Conservation (phyloP, 208 protist species). For the Leishmania braziliensis region DNA sequence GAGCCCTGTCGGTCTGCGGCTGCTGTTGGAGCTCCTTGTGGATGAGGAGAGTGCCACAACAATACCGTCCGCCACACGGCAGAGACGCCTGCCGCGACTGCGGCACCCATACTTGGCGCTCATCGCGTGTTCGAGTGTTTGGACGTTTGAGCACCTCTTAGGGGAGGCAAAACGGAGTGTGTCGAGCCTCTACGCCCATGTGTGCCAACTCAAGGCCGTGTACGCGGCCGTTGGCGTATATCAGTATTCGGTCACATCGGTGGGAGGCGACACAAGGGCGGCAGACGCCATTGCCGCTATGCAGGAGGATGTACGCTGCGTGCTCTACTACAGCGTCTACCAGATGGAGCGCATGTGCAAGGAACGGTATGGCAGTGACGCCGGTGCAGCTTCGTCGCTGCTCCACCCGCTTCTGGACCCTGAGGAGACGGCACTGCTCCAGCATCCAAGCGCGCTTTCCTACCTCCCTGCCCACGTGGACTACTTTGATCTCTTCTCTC, state of each 20-base stretch:
- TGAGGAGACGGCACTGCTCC: conserved; percentile 35
- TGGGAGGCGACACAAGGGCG: neutral
- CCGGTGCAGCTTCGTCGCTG: neutral
- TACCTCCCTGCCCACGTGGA: conserved; percentile 44
- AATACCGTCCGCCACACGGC: neutral
- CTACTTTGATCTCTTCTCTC: conserved; percentile 41
- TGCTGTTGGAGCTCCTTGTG: conserved; percentile 54
- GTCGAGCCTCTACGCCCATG: neutral
- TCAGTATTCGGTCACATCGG: neutral
- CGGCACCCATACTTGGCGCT: conserved; percentile 47
- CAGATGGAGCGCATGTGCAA: conserved; percentile 6
- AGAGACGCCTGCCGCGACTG: conserved; percentile 6
- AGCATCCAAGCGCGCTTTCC: conserved; percentile 12
- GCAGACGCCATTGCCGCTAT: conserved; percentile 1
- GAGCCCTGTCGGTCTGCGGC: conserved; percentile 39
- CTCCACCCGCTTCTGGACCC: conserved; percentile 35
- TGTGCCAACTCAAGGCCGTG: conserved; percentile 12
- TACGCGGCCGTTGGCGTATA: conserved; percentile 21
- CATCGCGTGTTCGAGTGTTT: conserved; percentile 48
- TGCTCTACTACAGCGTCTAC: conserved; percentile 18
- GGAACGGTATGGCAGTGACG: neutral
- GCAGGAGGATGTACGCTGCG: conserved; percentile 31
- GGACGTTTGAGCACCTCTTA: conserved; percentile 27
- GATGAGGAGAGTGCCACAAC: conserved; percentile 26
- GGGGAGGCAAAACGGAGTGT: neutral